Evolutionary conservation across 148 eudicot species (phyloP).

Genomic region (Fallopia convolvulus): DNA sequence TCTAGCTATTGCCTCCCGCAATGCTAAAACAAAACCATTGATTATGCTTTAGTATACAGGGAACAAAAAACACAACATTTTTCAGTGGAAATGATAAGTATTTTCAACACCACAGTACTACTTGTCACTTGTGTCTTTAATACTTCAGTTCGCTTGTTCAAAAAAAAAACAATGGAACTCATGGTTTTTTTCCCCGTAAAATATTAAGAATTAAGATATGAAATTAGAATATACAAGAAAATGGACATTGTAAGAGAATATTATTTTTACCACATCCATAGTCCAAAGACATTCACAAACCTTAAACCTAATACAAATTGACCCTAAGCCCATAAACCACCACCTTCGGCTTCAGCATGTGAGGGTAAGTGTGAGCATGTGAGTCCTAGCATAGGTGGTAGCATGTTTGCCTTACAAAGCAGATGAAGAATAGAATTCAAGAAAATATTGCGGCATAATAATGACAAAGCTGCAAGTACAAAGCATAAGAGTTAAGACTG

Average conservation of each 20-base stretch:
- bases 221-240: not conserved
- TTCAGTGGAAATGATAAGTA: not conserved
- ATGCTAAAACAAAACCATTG: slow-evolving; percentile 36
- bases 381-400: not conserved
- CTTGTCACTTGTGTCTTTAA: not conserved
- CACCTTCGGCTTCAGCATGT: not conserved
- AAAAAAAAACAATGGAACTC: not conserved
- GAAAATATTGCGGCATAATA: not conserved
- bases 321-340: not conserved
- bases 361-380: not conserved
- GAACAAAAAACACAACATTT: not conserved
- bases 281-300: not conserved
- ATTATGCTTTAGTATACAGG: not conserved
- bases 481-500: not conserved
- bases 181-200: not conserved
- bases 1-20: slow-evolving; percentile 48
- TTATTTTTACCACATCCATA: not conserved
- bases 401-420: not conserved
- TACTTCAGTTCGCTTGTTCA: not conserved
- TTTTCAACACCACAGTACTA: not conserved
- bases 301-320: not conserved
- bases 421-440: not conserved
- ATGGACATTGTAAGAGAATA: not conserved
- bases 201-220: not conserved
- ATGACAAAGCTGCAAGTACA: not conserved